Base-by-base conservation (phyloP, 1,139 yeast genomes). In the Saccharomyces hybrid region DNA sequence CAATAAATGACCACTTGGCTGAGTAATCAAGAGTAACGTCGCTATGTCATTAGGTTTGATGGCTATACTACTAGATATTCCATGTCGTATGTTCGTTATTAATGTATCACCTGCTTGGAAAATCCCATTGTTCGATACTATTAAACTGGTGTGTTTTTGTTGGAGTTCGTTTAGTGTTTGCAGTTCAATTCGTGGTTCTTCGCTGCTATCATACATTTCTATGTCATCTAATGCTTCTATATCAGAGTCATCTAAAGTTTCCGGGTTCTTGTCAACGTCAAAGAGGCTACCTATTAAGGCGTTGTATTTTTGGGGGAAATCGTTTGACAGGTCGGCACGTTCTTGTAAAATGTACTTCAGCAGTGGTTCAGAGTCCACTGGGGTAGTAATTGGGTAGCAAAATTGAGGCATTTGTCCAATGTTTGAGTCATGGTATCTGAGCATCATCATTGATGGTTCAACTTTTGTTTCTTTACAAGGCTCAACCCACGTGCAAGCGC, bases 161-260 rank as follows among this genome's bases (percentile, higher is more conserved):
- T 38, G 44, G 13, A 38, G 9, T 9, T 38, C 44, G 2, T 38
- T 13, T 38, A 38, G 11, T 38, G 25, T 9, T 8, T 9, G 11
- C 6, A 38, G 11, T 20, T 38, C 44, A 38, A 38, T 38, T 38
- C 13, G 9, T 9, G 25, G 7, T 8, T 38, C 44, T 16, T 38
- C 44, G 4, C 44, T 38, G 7, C 11, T 13, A 38, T 4, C 6
- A 13, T 13, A 38, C 7, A 38, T 38, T 38, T 13, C 23, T 25
- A 8, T 27, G 29, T 46, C 51, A 34, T 56, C 52, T 25, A 62
- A 25, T 29, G 52, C 50, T 26, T 62, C 64, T 23, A 62, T 49
- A 54, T 60, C 62, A 2, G 61, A 54, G 51, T 62, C 64, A 47
- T 59, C 59, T 38, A 60, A 48, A 3, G 59, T 57, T 25, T 57